Evolutionary conservation across 352 stramenopile genomes (phyloP).

Genomic region (Phytopythium oedochilum): DNA sequence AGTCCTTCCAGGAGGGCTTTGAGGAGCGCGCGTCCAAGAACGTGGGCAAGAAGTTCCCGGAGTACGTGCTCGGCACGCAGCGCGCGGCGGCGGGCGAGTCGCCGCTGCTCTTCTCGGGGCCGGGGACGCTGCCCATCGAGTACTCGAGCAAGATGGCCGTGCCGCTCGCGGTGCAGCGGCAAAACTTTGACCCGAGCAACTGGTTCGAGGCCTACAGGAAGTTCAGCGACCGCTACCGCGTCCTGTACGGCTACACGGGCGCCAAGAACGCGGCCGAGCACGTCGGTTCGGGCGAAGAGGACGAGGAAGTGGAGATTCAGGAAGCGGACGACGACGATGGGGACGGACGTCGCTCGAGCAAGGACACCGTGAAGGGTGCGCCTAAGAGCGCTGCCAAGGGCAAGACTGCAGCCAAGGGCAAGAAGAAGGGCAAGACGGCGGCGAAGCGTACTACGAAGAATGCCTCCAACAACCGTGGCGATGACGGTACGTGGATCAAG

Average conservation of each 20-base stretch:
- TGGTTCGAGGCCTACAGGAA: conserved; percentile 67
- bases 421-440: not conserved
- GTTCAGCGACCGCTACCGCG: conserved; percentile 59
- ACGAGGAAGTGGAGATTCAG: conserved; percentile 7
- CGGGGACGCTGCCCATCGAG: conserved; percentile 68
- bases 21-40: conserved; percentile 76
- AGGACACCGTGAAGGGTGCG: conserved; percentile 4
- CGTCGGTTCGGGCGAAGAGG: conserved; percentile 1
- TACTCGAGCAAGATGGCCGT: conserved; percentile 71
- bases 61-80: conserved; percentile 67
- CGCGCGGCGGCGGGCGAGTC: conserved; percentile 62
- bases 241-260: conserved; percentile 37
- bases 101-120: conserved; percentile 58
- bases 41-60: conserved; percentile 75
- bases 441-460: not conserved
- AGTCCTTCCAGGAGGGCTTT: conserved; percentile 65
- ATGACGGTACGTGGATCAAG: conserved; percentile 1
- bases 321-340: conserved; percentile 9
- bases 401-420: conserved; percentile 16
- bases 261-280: not conserved
- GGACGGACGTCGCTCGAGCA: conserved; percentile 7
- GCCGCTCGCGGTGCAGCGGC: conserved; percentile 37
- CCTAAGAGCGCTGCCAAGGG: conserved; percentile 10
- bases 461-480: conserved; percentile 1
- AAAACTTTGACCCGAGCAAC: conserved; percentile 36